Evolutionary conservation across 345 rosid genomes (phyloP), one percentile per base, ranked within the genome.

Genomic region (Gossypium australe): DNA sequence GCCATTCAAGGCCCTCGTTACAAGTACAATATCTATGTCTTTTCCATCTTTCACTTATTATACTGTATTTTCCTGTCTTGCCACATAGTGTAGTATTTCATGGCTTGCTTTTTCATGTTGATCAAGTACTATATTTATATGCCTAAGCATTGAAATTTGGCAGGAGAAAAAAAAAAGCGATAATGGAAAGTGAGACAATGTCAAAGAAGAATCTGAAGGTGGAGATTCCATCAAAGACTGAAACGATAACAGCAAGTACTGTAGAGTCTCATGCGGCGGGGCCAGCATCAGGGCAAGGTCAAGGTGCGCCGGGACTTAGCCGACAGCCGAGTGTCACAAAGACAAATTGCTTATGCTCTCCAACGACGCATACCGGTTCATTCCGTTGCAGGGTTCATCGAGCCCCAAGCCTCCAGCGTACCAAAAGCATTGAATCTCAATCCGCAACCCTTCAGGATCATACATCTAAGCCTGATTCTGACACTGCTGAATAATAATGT

Each of bases 291-390:
- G 78, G 62, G 44, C 64, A 61, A 4, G 78, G 51, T 14, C 64
- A 61, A 18, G 75, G 29, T 12, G 20, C 73, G 7, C 7, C 78
- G 0, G 66, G 64, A 16, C 83, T 88, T 6, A 69, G 85, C 7
- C 84, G 94, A 75, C 97, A 89, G 67, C 71, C 85, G 2, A 89
- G 92, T 77, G 74, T 80, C 29, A 72, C 85, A 6, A 90, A 85
- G 86, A 84, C 11, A 66, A 86, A 48, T 9, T 91, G 97, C 73
- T 84, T 93, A 2, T 91, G 97, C 82, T 85, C 92, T 27, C 94
- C 94, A 34, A 91, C 94, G 25, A 88, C 87, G 38, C 97, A 91
- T 62, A 87, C 89, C 2, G 93, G 92, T 74, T 91, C 92, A 53
- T 85, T 86, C 83, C 71, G 89, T 74, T 85, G 89, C 84, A 80